Percentiles rank a stretch among this genome's conserved stretches.
phyloP scores from a whole-genome alignment of 352 stramenopile species.

The Phytopythium delawarense region DNA sequence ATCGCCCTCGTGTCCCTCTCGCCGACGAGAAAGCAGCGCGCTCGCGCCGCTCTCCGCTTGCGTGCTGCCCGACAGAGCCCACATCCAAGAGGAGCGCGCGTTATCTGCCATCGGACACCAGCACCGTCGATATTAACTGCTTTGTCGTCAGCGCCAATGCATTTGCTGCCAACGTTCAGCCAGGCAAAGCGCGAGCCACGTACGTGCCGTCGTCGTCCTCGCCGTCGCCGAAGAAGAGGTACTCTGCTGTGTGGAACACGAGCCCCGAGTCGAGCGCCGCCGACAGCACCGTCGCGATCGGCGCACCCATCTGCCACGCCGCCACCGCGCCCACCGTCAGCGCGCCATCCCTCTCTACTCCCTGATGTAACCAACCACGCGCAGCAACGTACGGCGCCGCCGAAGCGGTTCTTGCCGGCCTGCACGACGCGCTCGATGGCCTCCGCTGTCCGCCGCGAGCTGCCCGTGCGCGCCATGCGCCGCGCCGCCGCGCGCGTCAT shows the following conservation, averaged over 20 bases:
- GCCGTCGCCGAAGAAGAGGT: constrained; percentile 69
- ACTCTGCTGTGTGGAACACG: constrained; percentile 58
- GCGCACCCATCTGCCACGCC: constrained; percentile 34
- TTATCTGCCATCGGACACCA: constrained; percentile 57
- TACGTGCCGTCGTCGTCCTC: constrained; percentile 84
- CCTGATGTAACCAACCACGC: background rate
- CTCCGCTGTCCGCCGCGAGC: constrained; percentile 36
- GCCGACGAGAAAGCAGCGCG: background rate
- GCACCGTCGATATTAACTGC: constrained; percentile 69
- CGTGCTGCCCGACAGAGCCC: background rate
- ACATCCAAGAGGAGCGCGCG: constrained; percentile 7
- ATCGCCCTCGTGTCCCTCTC: background rate
- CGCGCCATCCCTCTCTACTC: background rate
- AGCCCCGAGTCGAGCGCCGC: constrained; percentile 44
- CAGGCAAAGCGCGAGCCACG: constrained; percentile 16
- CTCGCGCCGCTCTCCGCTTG: constrained; percentile 11
- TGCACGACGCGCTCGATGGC: constrained; percentile 62
- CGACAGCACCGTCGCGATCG: constrained; percentile 38
- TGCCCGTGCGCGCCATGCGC: constrained; percentile 53
- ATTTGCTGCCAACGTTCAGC: background rate
- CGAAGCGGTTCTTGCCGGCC: constrained; percentile 59
- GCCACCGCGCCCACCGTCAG: constrained; percentile 7
- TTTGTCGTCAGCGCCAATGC: constrained; percentile 60
- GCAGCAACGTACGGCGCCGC: constrained; percentile 42
- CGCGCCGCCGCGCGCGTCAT: constrained; percentile 61